Conservation (phyloP, 2,329 filamentous ascomycete genomes). For the Neofusicoccum kwambonambiense region DNA sequence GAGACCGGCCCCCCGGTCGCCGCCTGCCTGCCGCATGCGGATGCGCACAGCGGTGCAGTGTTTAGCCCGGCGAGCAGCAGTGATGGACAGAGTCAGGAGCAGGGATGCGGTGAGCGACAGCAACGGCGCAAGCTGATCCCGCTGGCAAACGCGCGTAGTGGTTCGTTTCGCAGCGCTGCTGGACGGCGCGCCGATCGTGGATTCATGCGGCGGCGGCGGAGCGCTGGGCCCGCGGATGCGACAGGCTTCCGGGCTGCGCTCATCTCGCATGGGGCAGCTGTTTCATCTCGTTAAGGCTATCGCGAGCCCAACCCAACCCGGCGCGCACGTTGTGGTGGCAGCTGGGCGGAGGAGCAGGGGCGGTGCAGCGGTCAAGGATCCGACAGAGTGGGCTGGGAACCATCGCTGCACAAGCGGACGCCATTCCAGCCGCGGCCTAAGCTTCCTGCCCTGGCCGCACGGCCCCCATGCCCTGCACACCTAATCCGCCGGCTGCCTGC, state of each 20-base stretch:
- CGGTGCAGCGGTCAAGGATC: conserved; percentile 14
- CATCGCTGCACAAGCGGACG: neutral
- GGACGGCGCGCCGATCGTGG: neutral
- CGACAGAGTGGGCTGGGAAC: conserved; percentile 8
- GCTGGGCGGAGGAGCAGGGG: conserved; percentile 7
- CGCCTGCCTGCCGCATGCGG: neutral
- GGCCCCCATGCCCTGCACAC: neutral
- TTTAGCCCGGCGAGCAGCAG: conserved; percentile 1
- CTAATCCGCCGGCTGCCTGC: conserved; percentile 9
- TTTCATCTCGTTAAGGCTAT: conserved; percentile 18
- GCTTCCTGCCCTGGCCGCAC: neutral
- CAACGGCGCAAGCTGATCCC: neutral
- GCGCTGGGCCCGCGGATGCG: neutral
- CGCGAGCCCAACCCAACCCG: neutral
- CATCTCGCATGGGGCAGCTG: conserved; percentile 17
- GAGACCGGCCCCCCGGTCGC: no score
- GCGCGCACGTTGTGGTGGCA: conserved; percentile 12
- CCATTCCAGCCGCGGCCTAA: neutral
- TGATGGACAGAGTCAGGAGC: neutral
- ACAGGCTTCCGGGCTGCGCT: conserved; percentile 5
- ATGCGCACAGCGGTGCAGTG: neutral
- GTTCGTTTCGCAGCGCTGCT: neutral
- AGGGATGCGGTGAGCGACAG: neutral
- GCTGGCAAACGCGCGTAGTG: conserved; percentile 1
- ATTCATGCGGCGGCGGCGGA: conserved; percentile 2